Conservation (phyloP, 306 rosid genomes). For the Dryas alaskensis region DNA sequence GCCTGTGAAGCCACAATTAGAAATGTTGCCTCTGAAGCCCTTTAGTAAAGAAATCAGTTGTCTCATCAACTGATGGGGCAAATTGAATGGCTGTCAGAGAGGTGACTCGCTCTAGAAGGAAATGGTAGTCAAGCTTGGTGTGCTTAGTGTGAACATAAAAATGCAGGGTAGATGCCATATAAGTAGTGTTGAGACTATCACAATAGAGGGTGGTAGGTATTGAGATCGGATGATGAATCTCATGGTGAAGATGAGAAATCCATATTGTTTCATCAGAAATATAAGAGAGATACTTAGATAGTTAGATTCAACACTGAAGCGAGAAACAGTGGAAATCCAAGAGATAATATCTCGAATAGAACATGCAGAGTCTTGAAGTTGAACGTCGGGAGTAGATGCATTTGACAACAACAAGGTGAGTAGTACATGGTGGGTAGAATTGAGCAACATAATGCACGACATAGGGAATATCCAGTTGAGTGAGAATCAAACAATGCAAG, state of each 20-base stretch:
- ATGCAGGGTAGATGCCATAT: not conserved
- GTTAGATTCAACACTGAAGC: too few relatives aligned
- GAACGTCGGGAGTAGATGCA: too few relatives aligned
- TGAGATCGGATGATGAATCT: not conserved
- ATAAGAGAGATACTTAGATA: too few relatives aligned
- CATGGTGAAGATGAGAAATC: not conserved
- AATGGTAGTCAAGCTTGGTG: not conserved
- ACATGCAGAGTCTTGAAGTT: too few relatives aligned
- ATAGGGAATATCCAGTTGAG: too few relatives aligned
- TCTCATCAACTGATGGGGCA: not conserved
- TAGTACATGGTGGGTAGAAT: too few relatives aligned
- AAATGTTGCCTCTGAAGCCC: not conserved
- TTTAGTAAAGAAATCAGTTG: not conserved
- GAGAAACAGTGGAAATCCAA: too few relatives aligned
- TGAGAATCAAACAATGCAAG: too few relatives aligned
- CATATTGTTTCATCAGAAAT: not conserved
- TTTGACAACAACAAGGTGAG: too few relatives aligned
- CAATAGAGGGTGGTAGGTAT: not conserved
- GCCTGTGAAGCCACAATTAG: not conserved
- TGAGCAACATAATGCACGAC: too few relatives aligned
- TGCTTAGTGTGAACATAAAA: not conserved
- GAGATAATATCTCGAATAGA: too few relatives aligned
- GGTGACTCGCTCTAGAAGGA: not conserved
- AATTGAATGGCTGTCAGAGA: not conserved
- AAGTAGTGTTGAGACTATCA: too few relatives aligned